These are phyloP conservation scores for Candida sp. DNA, from an alignment of 1,139 yeast genomes.

Conservation along the genomic window DNA sequence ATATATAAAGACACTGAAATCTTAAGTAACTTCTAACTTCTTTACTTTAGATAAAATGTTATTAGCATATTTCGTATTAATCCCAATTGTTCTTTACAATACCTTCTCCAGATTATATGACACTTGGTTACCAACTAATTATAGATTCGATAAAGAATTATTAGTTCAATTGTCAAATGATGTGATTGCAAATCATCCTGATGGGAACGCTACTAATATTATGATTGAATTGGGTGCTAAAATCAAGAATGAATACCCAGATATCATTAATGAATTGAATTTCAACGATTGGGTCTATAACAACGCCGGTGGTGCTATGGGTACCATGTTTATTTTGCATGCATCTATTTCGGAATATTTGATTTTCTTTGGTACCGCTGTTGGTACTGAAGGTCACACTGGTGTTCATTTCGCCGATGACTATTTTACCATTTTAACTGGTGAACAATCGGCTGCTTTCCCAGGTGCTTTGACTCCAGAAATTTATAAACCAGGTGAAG, in stretches of 20 bases:
- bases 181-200: conserved; percentile 51
- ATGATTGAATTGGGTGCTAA: conserved; percentile 59
- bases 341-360: conserved; percentile 94
- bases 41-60: conserved; percentile 13
- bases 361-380: conserved; percentile 83
- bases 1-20: neutral
- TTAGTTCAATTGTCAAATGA: conserved; percentile 49
- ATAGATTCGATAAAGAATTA: conserved; percentile 51
- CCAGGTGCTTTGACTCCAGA: conserved; percentile 62
- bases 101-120: conserved; percentile 43
- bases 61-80: conserved; percentile 14
- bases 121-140: conserved; percentile 69
- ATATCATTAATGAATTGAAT: conserved; percentile 63
- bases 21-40: no score
- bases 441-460: conserved; percentile 70
- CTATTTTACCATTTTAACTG: conserved; percentile 85
- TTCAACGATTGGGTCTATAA: conserved; percentile 91
- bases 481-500: conserved; percentile 75
- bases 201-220: conserved; percentile 58
- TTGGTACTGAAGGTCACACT: conserved; percentile 94
- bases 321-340: conserved; percentile 91
- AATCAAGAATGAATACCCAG: conserved; percentile 59
- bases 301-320: conserved; percentile 99
- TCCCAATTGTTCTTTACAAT: conserved; percentile 23
- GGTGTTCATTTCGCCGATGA: conserved; percentile 97